Evolutionary conservation across 176 grass and related monocot genomes (phyloP), one percentile per base, ranked within the genome.

Genomic region (Secale cereale): DNA sequence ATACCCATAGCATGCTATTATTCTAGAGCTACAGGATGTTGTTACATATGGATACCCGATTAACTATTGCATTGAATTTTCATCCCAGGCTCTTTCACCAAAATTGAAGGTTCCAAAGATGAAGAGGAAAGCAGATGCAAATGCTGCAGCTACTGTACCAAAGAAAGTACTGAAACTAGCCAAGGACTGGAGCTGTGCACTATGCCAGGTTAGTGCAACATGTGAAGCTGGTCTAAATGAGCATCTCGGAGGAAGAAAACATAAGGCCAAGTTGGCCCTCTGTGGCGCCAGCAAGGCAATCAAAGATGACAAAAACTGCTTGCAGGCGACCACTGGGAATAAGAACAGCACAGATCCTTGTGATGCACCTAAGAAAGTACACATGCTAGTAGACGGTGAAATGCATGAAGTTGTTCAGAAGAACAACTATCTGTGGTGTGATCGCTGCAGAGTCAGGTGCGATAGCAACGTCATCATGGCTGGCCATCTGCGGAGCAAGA

Each of bases 401-500:
- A 67, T 81, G 77, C 59, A 94, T 43, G 33, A 81, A 40, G 79
- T 88, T 78, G 4, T 93, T 75, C 82, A 72, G 9, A 90, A 74
- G 37, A 83, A 65, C 35, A 81, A 86, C 6, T 78, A 39, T 11
- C 1, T 91, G 12, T 86, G 83, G 83, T 91, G 88, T 14, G 83
- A 83, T 63, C 36, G 60, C 30, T 93, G 88, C 88, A 79, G 65
- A 35, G 19, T 90, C 14, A 85, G 62, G 62, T 88, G 88, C 25
- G 57, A 70, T 33, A 93, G 28, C 50, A 45, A 13, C 1, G 6
- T 64, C 2, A 59, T 39, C 37, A 88, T 93, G 88, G 40, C 73
- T 76, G 78, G 76, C 7, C 91, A 93, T 86, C 78, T 90, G 31
- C 39, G 60, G 33, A 86, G 88, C 29, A 90, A 80, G 69, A 90